phyloP scores from a whole-genome alignment of 169 alveolate species.

The Theileria equi region DNA sequence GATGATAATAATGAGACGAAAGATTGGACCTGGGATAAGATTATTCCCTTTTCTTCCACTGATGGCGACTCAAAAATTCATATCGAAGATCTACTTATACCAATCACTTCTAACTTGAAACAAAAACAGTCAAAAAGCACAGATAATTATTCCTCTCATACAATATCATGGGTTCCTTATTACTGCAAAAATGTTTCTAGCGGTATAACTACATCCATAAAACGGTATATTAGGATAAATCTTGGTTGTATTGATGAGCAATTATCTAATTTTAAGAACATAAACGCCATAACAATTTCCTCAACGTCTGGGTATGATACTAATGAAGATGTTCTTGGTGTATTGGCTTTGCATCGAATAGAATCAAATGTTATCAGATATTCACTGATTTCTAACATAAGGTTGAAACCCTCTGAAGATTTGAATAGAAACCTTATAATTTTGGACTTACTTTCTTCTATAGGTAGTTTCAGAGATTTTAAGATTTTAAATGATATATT shows the following conservation, averaged over 20 bases:
- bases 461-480: conserved; percentile 3
- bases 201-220: too few species aligned
- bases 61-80: conserved; percentile 5
- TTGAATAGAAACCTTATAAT: conserved; percentile 1
- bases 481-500: conserved; percentile 14
- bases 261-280: background rate
- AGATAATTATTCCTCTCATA: background rate
- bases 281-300: background rate
- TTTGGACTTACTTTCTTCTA: conserved; percentile 1
- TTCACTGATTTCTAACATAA: conserved; percentile 16
- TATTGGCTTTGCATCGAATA: background rate
- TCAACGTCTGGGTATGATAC: too few species aligned
- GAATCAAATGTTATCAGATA: background rate
- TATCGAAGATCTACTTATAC: conserved; percentile 2
- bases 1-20: conserved; percentile 3
- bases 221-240: too few species aligned
- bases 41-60: conserved; percentile 16
- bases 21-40: conserved; percentile 30
- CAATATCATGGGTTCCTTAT: conserved; percentile 14
- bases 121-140: background rate
- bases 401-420: conserved; percentile 14
- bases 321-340: conserved; percentile 11
- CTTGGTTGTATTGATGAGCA: background rate
- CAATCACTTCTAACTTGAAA: background rate
- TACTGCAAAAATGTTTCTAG: too few species aligned